Percentiles rank a stretch among this genome's conserved stretches.
phyloP scores from a whole-genome alignment of 2,329 filamentous ascomycete genomes.

The Cryphonectria parasitica region DNA sequence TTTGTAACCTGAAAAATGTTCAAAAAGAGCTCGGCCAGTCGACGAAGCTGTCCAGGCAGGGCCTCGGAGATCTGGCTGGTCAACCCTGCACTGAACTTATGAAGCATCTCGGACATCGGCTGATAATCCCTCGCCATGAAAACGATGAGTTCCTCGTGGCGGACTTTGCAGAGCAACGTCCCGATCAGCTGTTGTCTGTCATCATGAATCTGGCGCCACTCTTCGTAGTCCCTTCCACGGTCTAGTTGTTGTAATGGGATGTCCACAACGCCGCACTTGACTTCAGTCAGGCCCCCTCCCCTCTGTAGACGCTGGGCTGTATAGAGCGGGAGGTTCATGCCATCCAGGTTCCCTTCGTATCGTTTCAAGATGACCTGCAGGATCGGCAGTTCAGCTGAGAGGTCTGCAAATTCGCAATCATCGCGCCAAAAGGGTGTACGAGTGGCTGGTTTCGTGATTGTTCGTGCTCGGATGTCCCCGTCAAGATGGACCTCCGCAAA shows the following conservation, averaged over 20 bases:
- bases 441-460: conserved; percentile 71
- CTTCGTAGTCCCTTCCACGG: conserved; percentile 76
- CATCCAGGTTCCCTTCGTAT: conserved; percentile 55
- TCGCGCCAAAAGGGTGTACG: conserved; percentile 83
- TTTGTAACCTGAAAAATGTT: conserved; percentile 97
- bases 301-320: conserved; percentile 48
- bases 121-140: conserved; percentile 85
- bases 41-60: conserved; percentile 75
- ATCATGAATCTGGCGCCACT: conserved; percentile 85
- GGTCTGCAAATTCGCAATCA: conserved; percentile 75
- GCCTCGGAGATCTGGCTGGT: conserved; percentile 83
- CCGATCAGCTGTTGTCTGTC: conserved; percentile 76
- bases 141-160: conserved; percentile 87
- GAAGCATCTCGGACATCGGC: conserved; percentile 78
- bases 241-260: conserved; percentile 80
- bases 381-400: conserved; percentile 70
- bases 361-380: conserved; percentile 75
- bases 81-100: conserved; percentile 81
- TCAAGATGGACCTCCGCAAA: conserved; percentile 80
- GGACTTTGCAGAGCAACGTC: conserved; percentile 81
- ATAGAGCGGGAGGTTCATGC: conserved; percentile 49
- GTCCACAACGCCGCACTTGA: conserved; percentile 74
- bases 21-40: conserved; percentile 82
- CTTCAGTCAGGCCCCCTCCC: conserved; percentile 51
- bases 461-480: conserved; percentile 76